These are phyloP conservation scores for Hanseniaspora mollemarum DNA, from an alignment of 805 yeast species.

Conservation along the genomic window DNA sequence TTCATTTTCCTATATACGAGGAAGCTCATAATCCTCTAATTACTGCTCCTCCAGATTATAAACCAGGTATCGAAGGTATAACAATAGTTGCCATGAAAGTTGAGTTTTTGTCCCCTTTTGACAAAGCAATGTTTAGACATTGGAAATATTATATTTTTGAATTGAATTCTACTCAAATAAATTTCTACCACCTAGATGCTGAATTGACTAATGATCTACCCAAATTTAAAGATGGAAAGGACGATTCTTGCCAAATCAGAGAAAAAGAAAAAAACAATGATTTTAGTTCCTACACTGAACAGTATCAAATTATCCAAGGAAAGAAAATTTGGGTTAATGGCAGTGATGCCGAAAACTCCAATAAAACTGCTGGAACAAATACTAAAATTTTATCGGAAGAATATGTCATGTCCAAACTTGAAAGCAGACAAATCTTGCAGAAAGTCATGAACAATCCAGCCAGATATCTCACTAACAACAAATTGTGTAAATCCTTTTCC, in stretches of 20 bases:
- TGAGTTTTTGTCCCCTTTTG: slow-evolving; percentile 73
- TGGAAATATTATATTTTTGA: slow-evolving; percentile 67
- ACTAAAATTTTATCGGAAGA: neutral
- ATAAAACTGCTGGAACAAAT: neutral
- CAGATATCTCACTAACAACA: slow-evolving; percentile 27
- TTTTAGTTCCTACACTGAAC: slow-evolving; percentile 10
- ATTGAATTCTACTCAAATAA: slow-evolving; percentile 76
- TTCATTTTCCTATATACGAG: slow-evolving; percentile 32
- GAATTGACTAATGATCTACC: slow-evolving; percentile 26
- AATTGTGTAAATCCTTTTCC: slow-evolving; percentile 54
- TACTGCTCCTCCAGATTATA: slow-evolving; percentile 45
- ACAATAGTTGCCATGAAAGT: slow-evolving; percentile 51
- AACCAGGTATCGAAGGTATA: slow-evolving; percentile 52
- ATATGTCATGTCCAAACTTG: slow-evolving; percentile 23
- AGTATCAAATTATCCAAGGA: neutral
- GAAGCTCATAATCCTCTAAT: slow-evolving; percentile 21
- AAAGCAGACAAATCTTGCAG: slow-evolving; percentile 23
- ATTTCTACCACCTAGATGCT: slow-evolving; percentile 43
- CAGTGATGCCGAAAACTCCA: neutral
- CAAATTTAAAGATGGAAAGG: slow-evolving; percentile 26
- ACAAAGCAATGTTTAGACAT: slow-evolving; percentile 48
- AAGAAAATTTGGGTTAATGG: neutral
- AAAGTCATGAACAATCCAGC: slow-evolving; percentile 20
- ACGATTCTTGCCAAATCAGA: slow-evolving; percentile 22
- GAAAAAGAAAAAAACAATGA: slow-evolving; percentile 12